Percentiles rank a stretch among this genome's conserved stretches.
Conservation (phyloP, 1,284 basidiomycete species). For the Puccinia hordei region DNA sequence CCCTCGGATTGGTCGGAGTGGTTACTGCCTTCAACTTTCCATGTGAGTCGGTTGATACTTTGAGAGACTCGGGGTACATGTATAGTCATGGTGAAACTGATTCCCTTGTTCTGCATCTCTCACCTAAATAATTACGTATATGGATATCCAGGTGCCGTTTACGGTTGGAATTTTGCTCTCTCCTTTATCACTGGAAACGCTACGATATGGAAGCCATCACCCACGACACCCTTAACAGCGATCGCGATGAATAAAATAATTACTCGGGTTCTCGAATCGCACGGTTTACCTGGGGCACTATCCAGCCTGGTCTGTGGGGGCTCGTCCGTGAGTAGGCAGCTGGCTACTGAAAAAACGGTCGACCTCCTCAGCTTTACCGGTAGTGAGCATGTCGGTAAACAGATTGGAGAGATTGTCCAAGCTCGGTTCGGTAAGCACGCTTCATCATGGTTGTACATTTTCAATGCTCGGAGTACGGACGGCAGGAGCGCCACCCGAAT, state of each 20-base stretch:
- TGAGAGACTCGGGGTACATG: background rate
- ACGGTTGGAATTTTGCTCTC: constrained; percentile 78
- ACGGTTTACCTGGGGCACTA: constrained; percentile 78
- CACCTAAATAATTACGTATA: background rate
- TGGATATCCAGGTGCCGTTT: constrained; percentile 53
- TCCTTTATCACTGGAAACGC: constrained; percentile 88
- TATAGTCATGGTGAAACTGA: constrained; percentile 75
- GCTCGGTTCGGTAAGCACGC: constrained; percentile 80
- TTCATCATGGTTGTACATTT: no score
- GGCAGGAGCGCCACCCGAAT: no score
- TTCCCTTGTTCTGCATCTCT: constrained; percentile 57
- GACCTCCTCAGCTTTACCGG: constrained; percentile 89
- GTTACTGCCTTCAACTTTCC: constrained; percentile 53
- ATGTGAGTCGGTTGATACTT: constrained; percentile 1
- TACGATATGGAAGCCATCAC: constrained; percentile 92
- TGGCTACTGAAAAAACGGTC: constrained; percentile 73
- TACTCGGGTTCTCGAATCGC: constrained; percentile 74
- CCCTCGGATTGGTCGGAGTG: constrained; percentile 86
- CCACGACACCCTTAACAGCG: constrained; percentile 80
- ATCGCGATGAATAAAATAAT: constrained; percentile 87
- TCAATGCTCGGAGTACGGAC: no score
- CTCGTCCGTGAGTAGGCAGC: constrained; percentile 74
- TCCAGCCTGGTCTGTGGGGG: constrained; percentile 81
- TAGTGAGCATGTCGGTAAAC: constrained; percentile 79
- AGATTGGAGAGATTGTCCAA: constrained; percentile 78